Base-by-base conservation (phyloP, 2,329 filamentous ascomycete genomes). In the Curvularia verruculosa region DNA sequence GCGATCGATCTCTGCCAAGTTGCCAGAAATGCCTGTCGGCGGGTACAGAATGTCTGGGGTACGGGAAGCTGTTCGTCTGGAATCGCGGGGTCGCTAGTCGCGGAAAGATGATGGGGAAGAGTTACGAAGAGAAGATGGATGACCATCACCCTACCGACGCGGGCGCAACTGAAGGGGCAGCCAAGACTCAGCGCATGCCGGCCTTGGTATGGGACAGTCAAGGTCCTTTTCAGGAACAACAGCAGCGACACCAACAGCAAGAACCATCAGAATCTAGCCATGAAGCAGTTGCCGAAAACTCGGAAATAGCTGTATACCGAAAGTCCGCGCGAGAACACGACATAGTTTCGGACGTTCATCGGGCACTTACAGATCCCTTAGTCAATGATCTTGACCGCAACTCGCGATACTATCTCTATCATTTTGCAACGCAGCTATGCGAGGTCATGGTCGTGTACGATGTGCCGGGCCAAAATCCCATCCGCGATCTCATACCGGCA, bases 31-130 rank as follows among this genome's bases (percentile, higher is more conserved):
- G 85, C 71, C 73, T 77, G 52, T 79, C 77, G 64, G 78, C 81
- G 40, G 84, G 84, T 26, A 78, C 84, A 69, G 79, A 84, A 64
- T 88, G 86, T 76, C 81, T 86, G 59, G 86, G 86, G 37, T 88
- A 88, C 72, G 85, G 83, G 58, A 83, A 82, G 67, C 73, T 87
- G 45, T 83, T 87, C 63, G 80, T 85, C 56, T 88, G 85, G 85
- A 83, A 84, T 52, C 77, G 81, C 55, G 80, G 80, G 51, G 81
- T 83, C 55, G 81, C 83, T 44, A 77, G 80, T 43, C 76, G 80
- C 10, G 82, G 82, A 26, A 83, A 81, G 63, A 78, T 83, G 81
- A 82, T 83, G 79, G 82, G 82, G n/a, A 79, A 79, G 66, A 79
- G 79, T 23, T 83, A 80, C 63, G 76, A 79, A 53, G 79, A 81